Evolutionary conservation across 495 filamentous ascomycete species (phyloP).

Genomic region (Penicillium dipodomyicola): DNA sequence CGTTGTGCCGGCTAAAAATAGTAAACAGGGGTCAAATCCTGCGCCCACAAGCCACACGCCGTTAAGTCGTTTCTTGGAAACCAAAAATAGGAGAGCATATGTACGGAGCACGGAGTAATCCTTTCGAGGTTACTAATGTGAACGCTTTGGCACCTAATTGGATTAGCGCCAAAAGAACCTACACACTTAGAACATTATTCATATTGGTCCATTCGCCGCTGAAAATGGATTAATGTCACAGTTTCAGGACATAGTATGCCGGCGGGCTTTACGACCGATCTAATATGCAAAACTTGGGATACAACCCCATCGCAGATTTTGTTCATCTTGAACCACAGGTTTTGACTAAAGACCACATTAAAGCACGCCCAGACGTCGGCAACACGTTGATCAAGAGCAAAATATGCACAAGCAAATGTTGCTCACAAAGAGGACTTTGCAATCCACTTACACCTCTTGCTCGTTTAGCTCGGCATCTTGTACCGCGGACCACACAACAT

Average conservation of each 20-base stretch:
- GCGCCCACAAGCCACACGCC: neutral
- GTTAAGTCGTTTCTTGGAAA: neutral
- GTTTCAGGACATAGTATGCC: neutral
- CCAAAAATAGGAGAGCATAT: neutral
- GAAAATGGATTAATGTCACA: neutral
- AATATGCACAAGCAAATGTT: neutral
- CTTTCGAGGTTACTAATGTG: neutral
- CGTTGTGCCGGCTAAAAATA: constrained; percentile 11
- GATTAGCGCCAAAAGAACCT: neutral
- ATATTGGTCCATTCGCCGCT: neutral
- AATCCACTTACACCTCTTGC: neutral
- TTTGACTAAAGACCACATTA: neutral
- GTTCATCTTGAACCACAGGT: neutral
- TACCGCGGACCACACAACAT: neutral
- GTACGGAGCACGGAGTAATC: neutral
- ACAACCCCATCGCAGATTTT: neutral
- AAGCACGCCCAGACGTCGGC: neutral
- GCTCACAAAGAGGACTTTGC: neutral
- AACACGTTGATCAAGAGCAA: neutral
- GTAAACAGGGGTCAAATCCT: constrained; percentile 6
- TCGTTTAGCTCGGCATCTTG: neutral
- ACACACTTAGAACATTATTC: neutral
- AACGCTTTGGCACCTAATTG: neutral
- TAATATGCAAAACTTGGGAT: neutral
- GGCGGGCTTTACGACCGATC: neutral